These are phyloP conservation scores for Setaria italica DNA, from an alignment of 202 grass and related monocot genomes.

Conservation along the genomic window DNA sequence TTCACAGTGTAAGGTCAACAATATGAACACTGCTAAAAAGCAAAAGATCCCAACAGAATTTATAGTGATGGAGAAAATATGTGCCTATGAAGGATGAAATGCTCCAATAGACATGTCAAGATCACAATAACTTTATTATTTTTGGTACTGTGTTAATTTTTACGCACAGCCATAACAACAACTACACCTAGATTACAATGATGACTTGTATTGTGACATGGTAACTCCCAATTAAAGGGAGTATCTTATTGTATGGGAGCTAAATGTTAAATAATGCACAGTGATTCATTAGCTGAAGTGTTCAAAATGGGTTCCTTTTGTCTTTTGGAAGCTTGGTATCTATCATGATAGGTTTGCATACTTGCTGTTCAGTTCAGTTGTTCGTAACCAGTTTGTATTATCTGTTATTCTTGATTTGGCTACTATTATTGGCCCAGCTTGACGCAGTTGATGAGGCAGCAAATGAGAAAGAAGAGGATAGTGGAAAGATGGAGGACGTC, in stretches of 20 bases:
- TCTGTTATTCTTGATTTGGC: constrained; percentile 37
- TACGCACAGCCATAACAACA: background rate
- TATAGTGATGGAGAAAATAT: background rate
- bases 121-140: background rate
- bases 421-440: constrained; percentile 58
- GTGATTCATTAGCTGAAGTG: background rate
- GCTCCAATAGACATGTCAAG: background rate
- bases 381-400: constrained; percentile 15
- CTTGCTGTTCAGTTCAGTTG: constrained; percentile 28
- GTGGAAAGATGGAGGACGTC: constrained; percentile 58
- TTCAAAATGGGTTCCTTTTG: constrained; percentile 13
- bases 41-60: background rate
- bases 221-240: background rate
- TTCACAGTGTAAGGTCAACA: background rate
- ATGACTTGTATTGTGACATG: background rate
- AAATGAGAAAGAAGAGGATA: constrained; percentile 54
- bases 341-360: constrained; percentile 18
- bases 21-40: background rate
- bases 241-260: background rate
- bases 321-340: constrained; percentile 9
- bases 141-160: background rate
- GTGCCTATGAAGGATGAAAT: background rate
- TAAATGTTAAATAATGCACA: background rate
- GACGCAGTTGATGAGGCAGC: constrained; percentile 44
- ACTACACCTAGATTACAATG: background rate